Evolutionary conservation across 78 protist species (phyloP).

Genomic region (Isochrysis galbana): DNA sequence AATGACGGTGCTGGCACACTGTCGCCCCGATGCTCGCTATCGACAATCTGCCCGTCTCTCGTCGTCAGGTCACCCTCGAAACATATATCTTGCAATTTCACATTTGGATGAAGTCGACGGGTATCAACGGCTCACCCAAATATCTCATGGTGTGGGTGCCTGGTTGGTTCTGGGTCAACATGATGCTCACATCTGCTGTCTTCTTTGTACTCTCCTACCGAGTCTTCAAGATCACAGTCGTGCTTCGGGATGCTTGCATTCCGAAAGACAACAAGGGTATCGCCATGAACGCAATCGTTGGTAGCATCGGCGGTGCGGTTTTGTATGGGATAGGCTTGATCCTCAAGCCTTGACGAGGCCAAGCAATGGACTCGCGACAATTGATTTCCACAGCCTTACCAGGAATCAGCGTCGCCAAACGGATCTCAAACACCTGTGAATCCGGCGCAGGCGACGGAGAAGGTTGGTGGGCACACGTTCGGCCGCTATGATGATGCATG

Average conservation of each 20-base stretch:
- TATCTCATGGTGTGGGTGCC: background rate
- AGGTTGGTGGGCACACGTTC: no score
- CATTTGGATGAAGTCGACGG: constrained; percentile 29
- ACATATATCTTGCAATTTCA: constrained; percentile 58
- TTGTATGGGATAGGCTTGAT: background rate
- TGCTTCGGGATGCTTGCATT: background rate
- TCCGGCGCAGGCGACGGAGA: no score
- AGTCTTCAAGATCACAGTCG: background rate
- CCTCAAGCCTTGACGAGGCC: no score
- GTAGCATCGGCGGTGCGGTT: background rate
- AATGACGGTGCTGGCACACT: no score
- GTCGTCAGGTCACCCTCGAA: constrained; percentile 62
- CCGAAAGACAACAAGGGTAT: background rate
- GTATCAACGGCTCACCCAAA: constrained; percentile 4
- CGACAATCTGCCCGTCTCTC: no score
- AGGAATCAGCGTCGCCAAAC: no score
- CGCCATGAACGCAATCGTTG: background rate
- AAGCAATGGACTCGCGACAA: no score
- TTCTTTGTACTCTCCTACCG: background rate
- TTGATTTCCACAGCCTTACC: no score
- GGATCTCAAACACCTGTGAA: no score
- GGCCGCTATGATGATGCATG: no score
- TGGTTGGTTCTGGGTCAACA: background rate
- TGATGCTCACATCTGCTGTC: background rate
- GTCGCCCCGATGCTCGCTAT: no score